phyloP scores from a whole-genome alignment of 2,329 filamentous ascomycete genomes.

The Sphaerulina musiva region DNA sequence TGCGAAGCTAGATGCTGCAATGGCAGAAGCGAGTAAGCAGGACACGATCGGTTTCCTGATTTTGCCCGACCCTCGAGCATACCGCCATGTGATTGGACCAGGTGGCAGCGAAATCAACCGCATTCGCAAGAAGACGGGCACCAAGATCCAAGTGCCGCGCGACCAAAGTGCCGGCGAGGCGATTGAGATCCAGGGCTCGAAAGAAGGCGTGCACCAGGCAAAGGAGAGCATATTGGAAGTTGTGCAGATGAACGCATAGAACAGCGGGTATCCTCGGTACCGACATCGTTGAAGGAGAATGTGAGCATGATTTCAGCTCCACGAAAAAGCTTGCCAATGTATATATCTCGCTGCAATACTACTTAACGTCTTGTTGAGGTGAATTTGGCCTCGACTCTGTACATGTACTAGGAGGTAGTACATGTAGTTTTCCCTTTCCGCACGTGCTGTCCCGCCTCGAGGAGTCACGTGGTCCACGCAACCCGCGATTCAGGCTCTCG shows the following conservation, averaged over 20 bases:
- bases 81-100: conserved; percentile 83
- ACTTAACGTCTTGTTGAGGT: no score
- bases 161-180: conserved; percentile 68
- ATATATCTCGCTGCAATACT: no score
- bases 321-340: no score
- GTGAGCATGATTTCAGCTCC: no score
- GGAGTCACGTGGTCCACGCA: no score
- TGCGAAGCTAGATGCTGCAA: conserved; percentile 62
- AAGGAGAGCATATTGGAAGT: conserved; percentile 83
- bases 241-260: conserved; percentile 45
- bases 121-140: conserved; percentile 86
- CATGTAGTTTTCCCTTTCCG: no score
- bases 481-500: no score
- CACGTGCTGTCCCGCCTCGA: no score
- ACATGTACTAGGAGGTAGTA: no score
- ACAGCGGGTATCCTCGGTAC: neutral
- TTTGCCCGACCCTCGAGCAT: conserved; percentile 80
- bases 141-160: conserved; percentile 86
- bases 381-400: no score
- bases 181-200: conserved; percentile 70
- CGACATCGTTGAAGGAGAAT: no score
- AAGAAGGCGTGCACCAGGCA: conserved; percentile 76
- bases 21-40: conserved; percentile 64
- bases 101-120: conserved; percentile 86
- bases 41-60: conserved; percentile 78